phyloP scores from a whole-genome alignment of 495 filamentous ascomycete genomes.

The Penicillium dipodomyicola region DNA sequence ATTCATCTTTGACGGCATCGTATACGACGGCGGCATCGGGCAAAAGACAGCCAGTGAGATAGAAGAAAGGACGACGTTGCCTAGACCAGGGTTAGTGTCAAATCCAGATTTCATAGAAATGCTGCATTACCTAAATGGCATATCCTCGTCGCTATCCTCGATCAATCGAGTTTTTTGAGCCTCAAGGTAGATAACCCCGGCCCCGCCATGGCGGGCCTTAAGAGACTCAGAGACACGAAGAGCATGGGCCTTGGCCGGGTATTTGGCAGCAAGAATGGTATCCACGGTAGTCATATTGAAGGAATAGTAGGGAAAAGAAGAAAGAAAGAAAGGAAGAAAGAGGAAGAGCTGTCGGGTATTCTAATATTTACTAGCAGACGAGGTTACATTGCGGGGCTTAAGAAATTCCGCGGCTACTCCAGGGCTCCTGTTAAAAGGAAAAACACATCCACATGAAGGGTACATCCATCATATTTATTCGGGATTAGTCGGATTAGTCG shows the following conservation, averaged over 20 bases:
- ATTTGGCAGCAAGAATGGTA: slow-evolving; percentile 65
- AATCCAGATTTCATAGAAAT: neutral
- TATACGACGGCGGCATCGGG: slow-evolving; percentile 83
- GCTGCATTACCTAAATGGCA: slow-evolving; percentile 67
- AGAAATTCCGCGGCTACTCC: slow-evolving; percentile 13
- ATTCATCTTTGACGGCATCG: slow-evolving; percentile 64
- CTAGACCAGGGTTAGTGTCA: slow-evolving; percentile 20
- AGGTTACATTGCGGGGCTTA: slow-evolving; percentile 19
- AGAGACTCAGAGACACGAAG: slow-evolving; percentile 78
- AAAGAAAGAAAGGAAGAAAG: neutral
- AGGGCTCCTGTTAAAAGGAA: no score
- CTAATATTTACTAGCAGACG: neutral
- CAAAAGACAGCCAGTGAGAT: slow-evolving; percentile 82
- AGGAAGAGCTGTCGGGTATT: neutral
- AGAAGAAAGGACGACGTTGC: slow-evolving; percentile 93
- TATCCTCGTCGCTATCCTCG: slow-evolving; percentile 78
- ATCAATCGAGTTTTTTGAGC: slow-evolving; percentile 71
- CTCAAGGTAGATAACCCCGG: slow-evolving; percentile 74
- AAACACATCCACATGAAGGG: neutral
- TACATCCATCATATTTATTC: neutral
- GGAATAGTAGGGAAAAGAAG: neutral
- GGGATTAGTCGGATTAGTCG: neutral
- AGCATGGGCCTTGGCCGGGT: slow-evolving; percentile 92
- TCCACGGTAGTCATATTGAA: slow-evolving; percentile 41
- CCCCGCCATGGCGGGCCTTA: slow-evolving; percentile 29